Evolutionary conservation across 352 stramenopile species (phyloP).

Genomic region (Pythium dissimile): DNA sequence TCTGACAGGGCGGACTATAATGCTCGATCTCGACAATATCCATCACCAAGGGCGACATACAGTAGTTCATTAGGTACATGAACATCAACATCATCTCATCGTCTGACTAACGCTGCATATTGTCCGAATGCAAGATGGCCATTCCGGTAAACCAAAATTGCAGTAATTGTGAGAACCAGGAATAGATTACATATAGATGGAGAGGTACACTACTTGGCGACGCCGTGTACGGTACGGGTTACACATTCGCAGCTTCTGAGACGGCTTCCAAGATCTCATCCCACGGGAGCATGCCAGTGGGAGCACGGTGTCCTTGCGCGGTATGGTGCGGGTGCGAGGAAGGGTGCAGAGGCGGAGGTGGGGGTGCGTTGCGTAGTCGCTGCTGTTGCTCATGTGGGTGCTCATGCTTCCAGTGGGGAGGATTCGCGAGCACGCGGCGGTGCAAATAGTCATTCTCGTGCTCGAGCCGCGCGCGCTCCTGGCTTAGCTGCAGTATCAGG

Average conservation of each 20-base stretch:
- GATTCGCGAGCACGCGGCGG: slow-evolving; percentile 2
- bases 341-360: neutral
- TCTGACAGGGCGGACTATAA: slow-evolving; percentile 7
- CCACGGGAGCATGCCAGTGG: slow-evolving; percentile 16
- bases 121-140: too few relatives aligned
- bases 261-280: slow-evolving; percentile 24
- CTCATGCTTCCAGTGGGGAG: slow-evolving; percentile 13
- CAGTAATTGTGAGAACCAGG: neutral
- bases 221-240: too few relatives aligned
- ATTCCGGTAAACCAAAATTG: too few relatives aligned
- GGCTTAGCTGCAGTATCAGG: slow-evolving; percentile 15
- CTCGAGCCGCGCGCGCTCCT: slow-evolving; percentile 16
- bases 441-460: slow-evolving; percentile 18
- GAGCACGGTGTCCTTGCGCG: neutral
- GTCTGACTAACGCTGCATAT: neutral
- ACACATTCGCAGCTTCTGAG: too few relatives aligned
- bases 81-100: too few relatives aligned
- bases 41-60: too few relatives aligned
- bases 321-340: neutral
- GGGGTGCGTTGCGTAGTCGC: neutral
- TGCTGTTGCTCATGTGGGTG: slow-evolving; percentile 6
- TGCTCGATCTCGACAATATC: neutral
- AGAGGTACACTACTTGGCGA: too few relatives aligned
- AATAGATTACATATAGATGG: too few relatives aligned
- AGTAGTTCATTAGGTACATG: too few relatives aligned